Evolutionary conservation across 129 eudicot genomes (phyloP).

Genomic region (Flaveria bidentis): DNA sequence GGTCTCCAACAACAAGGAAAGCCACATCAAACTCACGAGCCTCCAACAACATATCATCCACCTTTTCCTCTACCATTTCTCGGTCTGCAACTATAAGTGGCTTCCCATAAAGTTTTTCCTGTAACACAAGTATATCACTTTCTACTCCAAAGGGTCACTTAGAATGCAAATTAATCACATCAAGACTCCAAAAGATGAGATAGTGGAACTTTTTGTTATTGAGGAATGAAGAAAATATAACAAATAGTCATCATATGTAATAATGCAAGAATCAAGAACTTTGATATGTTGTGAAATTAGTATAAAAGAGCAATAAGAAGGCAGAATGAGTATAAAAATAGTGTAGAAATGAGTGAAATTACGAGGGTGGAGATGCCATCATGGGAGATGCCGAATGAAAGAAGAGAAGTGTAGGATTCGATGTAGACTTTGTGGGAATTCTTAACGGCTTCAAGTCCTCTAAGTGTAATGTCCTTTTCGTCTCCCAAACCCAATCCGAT

Average conservation of each 20-base stretch:
- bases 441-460: slow-evolving; percentile 83
- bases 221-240: not conserved
- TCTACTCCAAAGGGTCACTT: not conserved
- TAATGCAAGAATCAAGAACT: not conserved
- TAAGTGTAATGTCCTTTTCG: slow-evolving; percentile 73
- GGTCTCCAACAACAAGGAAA: slow-evolving; percentile 94
- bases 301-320: no score
- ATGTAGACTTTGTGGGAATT: slow-evolving; percentile 65
- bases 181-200: not conserved
- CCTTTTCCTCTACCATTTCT: slow-evolving; percentile 89
- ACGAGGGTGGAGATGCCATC: slow-evolving; percentile 77
- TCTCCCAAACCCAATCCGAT: slow-evolving; percentile 90
- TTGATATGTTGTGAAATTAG: not conserved
- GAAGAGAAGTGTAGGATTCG: slow-evolving; percentile 89
- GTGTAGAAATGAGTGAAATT: not conserved
- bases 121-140: slow-evolving; percentile 7
- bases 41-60: slow-evolving; percentile 67
- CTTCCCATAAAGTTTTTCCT: slow-evolving; percentile 86
- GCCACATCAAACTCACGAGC: slow-evolving; percentile 76
- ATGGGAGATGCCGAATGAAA: slow-evolving; percentile 81
- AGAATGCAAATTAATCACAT: slow-evolving; percentile 4
- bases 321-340: no score
- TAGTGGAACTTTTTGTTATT: not conserved
- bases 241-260: not conserved
- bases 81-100: slow-evolving; percentile 64